Evolutionary conservation across 1,284 basidiomycete genomes (phyloP).

Genomic region (Trichosporon coremiiforme): DNA sequence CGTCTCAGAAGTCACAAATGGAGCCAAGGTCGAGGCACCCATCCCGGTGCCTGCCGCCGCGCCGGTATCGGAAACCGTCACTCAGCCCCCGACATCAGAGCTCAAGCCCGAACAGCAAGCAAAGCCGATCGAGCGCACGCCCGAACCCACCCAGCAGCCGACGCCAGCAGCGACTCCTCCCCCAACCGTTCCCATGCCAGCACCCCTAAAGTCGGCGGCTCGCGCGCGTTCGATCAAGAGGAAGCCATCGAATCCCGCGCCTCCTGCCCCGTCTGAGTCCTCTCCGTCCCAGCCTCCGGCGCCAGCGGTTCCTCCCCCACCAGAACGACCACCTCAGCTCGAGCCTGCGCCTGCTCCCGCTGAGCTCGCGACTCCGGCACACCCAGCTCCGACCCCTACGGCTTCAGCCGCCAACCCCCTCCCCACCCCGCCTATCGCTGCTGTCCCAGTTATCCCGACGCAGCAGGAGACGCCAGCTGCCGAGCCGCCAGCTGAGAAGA

Average conservation of each 20-base stretch:
- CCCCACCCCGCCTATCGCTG: neutral
- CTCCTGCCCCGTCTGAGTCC: neutral
- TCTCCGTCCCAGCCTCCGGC: neutral
- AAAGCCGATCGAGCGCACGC: neutral
- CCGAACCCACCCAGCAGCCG: conserved; percentile 1
- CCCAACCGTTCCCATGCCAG: neutral
- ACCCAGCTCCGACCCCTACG: neutral
- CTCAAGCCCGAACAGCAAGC: neutral
- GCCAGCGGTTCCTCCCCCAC: neutral
- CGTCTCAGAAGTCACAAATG: neutral
- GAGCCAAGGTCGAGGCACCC: neutral
- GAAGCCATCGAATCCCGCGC: conserved; percentile 6
- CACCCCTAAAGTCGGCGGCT: conserved; percentile 3
- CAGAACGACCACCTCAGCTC: neutral
- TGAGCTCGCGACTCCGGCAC: neutral
- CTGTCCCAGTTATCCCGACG: neutral
- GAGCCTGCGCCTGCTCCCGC: neutral
- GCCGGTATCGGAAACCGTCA: neutral
- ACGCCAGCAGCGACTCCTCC: neutral
- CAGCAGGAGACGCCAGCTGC: neutral
- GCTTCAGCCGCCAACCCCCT: neutral
- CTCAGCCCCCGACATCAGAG: neutral
- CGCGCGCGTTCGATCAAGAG: conserved; percentile 6
- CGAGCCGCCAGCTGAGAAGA: neutral
- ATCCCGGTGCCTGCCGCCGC: neutral